These are phyloP conservation scores for Solanum paucissectum DNA, from an alignment of 257 asterid species.

Conservation along the genomic window DNA sequence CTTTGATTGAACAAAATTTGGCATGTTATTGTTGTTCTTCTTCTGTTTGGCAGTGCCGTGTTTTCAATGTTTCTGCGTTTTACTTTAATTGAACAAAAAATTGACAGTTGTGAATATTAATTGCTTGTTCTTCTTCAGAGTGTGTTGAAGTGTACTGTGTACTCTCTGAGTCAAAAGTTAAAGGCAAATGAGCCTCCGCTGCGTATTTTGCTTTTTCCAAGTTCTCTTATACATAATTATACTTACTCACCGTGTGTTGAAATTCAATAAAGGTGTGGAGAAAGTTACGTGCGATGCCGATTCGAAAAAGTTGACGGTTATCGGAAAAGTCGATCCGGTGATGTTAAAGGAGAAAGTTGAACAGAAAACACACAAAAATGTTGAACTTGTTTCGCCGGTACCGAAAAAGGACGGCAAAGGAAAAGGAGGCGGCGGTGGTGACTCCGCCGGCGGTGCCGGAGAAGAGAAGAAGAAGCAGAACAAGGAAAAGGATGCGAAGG, in stretches of 20 bases:
- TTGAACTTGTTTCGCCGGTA: conserved; percentile 53
- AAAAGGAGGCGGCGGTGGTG: not conserved
- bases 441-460: not conserved
- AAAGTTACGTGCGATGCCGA: conserved; percentile 29
- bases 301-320: conserved; percentile 47
- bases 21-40: not conserved
- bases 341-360: conserved; percentile 53
- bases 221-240: no score
- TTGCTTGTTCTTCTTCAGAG: not conserved
- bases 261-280: conserved; percentile 29
- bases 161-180: not conserved
- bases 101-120: not conserved
- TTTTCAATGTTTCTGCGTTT: not conserved
- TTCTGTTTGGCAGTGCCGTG: not conserved
- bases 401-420: conserved; percentile 21
- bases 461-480: not conserved
- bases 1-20: not conserved
- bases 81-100: not conserved
- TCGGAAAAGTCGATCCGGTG: conserved; percentile 61
- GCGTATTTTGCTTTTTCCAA: not conserved
- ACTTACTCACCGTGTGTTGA: not conserved
- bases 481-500: conserved; percentile 2
- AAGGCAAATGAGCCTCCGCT: not conserved
- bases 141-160: not conserved
- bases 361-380: conserved; percentile 48